A percentile compares a stretch with the other conserved stretches of the same genome.
phyloP scores from a whole-genome alignment of 345 rosid genomes.

The Linum usitatissimum region DNA sequence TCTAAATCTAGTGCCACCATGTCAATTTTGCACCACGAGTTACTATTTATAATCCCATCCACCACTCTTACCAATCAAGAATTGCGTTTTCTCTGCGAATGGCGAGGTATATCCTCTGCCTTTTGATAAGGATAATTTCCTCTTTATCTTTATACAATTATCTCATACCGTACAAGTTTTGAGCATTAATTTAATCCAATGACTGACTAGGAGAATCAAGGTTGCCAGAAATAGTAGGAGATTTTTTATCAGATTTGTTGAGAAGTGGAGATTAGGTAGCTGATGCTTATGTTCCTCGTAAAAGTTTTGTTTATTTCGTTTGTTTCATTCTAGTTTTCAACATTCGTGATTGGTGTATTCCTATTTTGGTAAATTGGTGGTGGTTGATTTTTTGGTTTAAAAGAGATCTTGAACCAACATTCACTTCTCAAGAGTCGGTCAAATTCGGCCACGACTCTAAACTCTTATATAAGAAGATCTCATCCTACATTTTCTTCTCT shows the following conservation, averaged over 20 bases:
- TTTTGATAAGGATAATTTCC: slow-evolving; percentile 9
- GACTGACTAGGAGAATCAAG: slow-evolving; percentile 2
- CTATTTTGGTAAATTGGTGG: no score
- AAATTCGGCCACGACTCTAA: no score
- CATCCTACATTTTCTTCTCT: no score
- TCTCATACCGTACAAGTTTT: not conserved
- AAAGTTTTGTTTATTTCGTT: not conserved
- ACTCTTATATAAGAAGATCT: no score
- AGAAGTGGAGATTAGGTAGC: slow-evolving; percentile 24
- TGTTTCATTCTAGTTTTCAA: slow-evolving; percentile 28
- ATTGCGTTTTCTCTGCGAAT: not conserved
- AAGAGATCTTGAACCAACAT: no score
- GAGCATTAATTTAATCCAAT: slow-evolving; percentile 1
- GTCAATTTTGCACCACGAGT: not conserved
- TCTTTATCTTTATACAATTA: not conserved
- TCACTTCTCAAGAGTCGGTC: no score
- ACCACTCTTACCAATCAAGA: not conserved
- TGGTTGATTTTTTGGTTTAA: no score
- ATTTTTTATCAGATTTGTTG: slow-evolving; percentile 17
- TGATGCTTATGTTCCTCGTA: slow-evolving; percentile 16
- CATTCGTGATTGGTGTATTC: slow-evolving; percentile 21
- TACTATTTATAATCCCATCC: not conserved
- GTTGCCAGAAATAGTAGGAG: not conserved
- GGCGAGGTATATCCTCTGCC: slow-evolving; percentile 15
- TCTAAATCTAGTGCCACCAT: not conserved